Conservation (phyloP, 768 basidiomycete genomes). For the Suillus discolor region DNA sequence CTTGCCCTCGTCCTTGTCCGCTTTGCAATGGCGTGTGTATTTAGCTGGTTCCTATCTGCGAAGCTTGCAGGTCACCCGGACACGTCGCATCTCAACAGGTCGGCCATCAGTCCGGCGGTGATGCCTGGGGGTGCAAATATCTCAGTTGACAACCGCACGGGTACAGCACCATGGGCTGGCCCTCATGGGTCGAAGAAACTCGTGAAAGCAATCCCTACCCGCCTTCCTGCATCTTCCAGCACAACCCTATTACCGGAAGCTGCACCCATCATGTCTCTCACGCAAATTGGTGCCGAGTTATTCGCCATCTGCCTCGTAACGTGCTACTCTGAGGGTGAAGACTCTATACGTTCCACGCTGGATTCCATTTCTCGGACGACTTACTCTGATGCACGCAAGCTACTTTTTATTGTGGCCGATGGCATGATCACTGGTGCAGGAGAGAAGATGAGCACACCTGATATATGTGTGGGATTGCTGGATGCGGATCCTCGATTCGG, state of each 20-base stretch:
- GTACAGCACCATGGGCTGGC: constrained; percentile 94
- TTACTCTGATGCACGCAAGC: constrained; percentile 91
- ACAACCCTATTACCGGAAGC: constrained; percentile 54
- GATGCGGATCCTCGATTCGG: constrained; percentile 96
- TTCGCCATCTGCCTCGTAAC: constrained; percentile 96
- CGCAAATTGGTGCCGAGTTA: constrained; percentile 92
- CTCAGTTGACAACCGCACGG: constrained; percentile 86
- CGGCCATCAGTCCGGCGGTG: constrained; percentile 92
- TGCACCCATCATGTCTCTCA: constrained; percentile 65
- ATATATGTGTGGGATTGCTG: constrained; percentile 89
- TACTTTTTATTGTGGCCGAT: constrained; percentile 93
- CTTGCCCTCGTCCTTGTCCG: constrained; percentile 88
- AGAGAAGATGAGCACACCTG: constrained; percentile 94
- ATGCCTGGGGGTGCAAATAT: constrained; percentile 96
- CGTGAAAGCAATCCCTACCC: constrained; percentile 48
- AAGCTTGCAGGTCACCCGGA: constrained; percentile 78
- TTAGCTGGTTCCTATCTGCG: constrained; percentile 94
- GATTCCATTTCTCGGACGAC: constrained; percentile 91
- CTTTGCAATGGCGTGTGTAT: constrained; percentile 94
- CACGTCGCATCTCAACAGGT: constrained; percentile 69
- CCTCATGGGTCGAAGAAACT: constrained; percentile 54
- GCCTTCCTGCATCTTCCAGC: constrained; percentile 53
- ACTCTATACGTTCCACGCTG: constrained; percentile 86
- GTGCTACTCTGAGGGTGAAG: constrained; percentile 97
- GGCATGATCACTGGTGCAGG: constrained; percentile 99